These are phyloP conservation scores for Scheffersomyces insectosa DNA, from an alignment of 1,139 yeast genomes.

Conservation along the genomic window DNA sequence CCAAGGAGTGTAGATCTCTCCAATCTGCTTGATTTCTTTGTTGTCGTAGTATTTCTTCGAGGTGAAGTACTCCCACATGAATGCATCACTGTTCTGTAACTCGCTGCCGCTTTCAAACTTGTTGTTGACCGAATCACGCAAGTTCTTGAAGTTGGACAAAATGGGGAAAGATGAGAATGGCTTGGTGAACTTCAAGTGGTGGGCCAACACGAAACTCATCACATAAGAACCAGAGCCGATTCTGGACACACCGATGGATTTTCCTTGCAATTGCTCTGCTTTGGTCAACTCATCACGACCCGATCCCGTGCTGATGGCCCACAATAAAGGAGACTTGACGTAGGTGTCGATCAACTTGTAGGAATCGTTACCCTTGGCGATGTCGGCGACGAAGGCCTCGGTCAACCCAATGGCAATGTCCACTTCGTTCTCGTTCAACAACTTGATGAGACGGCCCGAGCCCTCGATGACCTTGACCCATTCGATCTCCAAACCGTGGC, in stretches of 20 bases:
- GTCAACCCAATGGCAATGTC: constrained; percentile 87
- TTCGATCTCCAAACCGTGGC: constrained; percentile 52
- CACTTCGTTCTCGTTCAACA: constrained; percentile 62
- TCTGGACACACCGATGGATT: constrained; percentile 77
- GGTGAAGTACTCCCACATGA: constrained; percentile 96
- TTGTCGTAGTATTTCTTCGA: constrained; percentile 80
- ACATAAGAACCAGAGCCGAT: constrained; percentile 91
- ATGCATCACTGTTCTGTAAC: constrained; percentile 65
- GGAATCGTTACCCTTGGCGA: constrained; percentile 63
- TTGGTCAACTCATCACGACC: constrained; percentile 53
- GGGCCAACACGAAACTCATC: constrained; percentile 83
- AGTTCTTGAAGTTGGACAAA: constrained; percentile 67
- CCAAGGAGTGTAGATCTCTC: constrained; percentile 94
- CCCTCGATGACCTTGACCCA: constrained; percentile 82
- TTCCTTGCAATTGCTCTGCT: constrained; percentile 57
- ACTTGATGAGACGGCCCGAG: constrained; percentile 80
- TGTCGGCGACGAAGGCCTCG: constrained; percentile 85
- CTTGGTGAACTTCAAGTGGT: constrained; percentile 47
- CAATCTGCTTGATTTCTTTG: constrained; percentile 77
- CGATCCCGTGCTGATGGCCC: constrained; percentile 85
- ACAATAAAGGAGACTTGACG: constrained; percentile 81
- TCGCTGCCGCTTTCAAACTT: constrained; percentile 29
- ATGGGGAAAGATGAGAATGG: constrained; percentile 58
- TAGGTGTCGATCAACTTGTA: constrained; percentile 78
- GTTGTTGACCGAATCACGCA: constrained; percentile 76